phyloP scores from a whole-genome alignment of 306 rosid species.

The Ziziphus jujuba region DNA sequence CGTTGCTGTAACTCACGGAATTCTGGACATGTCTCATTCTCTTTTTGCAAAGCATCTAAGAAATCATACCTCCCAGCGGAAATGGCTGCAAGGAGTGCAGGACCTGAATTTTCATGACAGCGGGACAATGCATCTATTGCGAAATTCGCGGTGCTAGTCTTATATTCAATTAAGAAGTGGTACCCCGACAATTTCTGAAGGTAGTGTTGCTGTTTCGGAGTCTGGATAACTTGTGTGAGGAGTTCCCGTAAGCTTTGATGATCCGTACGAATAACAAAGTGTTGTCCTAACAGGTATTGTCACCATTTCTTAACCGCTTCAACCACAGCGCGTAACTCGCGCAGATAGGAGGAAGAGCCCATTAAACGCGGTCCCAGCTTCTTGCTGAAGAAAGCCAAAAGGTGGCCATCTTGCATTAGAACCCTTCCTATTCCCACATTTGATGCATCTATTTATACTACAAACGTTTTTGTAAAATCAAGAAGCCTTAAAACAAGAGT shows the following conservation, averaged over 20 bases:
- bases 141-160: background rate
- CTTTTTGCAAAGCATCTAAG: too few relatives aligned
- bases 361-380: background rate
- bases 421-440: too few relatives aligned
- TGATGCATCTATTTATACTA: background rate
- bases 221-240: too few relatives aligned
- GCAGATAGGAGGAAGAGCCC: background rate
- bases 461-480: background rate
- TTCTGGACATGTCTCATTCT: too few relatives aligned
- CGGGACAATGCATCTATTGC: background rate
- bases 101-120: too few relatives aligned
- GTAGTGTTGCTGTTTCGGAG: background rate
- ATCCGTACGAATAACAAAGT: background rate
- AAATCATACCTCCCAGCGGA: too few relatives aligned
- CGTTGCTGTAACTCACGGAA: too few relatives aligned
- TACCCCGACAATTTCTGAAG: background rate
- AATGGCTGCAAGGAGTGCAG: too few relatives aligned
- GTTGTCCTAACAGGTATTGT: slow-evolving; percentile 2
- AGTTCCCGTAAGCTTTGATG: background rate
- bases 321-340: background rate
- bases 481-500: background rate
- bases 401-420: too few relatives aligned
- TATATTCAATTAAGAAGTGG: background rate
- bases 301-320: background rate
- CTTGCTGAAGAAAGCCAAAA: too few relatives aligned